phyloP scores from a whole-genome alignment of 768 basidiomycete species.

The Russula olivacea region DNA sequence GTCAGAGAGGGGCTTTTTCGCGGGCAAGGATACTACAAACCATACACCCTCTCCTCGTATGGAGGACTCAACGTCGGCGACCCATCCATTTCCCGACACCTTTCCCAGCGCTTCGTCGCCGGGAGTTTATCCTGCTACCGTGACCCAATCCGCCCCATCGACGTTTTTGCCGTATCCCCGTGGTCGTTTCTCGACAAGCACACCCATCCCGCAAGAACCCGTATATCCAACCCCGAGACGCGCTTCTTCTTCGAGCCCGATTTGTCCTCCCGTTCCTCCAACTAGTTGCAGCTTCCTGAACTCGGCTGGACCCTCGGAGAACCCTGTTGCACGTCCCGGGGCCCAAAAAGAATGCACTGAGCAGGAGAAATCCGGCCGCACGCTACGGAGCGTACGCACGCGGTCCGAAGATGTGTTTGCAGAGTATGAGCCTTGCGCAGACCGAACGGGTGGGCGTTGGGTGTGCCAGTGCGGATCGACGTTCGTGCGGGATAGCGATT shows the following conservation, averaged over 20 bases:
- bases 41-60: background rate
- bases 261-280: background rate
- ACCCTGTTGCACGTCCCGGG: background rate
- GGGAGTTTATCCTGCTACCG: background rate
- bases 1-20: background rate
- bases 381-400: constrained; percentile 16
- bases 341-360: background rate
- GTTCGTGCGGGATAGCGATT: constrained; percentile 20
- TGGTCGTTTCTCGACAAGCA: background rate
- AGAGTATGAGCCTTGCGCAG: background rate
- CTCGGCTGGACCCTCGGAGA: background rate
- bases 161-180: background rate
- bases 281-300: background rate
- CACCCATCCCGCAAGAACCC: background rate
- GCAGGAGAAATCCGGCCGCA: background rate
- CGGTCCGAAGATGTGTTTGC: constrained; percentile 15
- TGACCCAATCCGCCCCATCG: constrained; percentile 1
- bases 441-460: constrained; percentile 9
- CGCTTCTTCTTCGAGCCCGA: background rate
- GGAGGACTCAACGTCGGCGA: background rate
- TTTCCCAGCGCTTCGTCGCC: background rate
- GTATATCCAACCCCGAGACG: background rate
- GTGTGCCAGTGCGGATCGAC: constrained; percentile 18
- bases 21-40: background rate
- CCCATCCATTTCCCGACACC: background rate